Percentiles rank a stretch among this genome's conserved stretches.
phyloP scores from a whole-genome alignment of 306 rosid species.

The Glycine soja region DNA sequence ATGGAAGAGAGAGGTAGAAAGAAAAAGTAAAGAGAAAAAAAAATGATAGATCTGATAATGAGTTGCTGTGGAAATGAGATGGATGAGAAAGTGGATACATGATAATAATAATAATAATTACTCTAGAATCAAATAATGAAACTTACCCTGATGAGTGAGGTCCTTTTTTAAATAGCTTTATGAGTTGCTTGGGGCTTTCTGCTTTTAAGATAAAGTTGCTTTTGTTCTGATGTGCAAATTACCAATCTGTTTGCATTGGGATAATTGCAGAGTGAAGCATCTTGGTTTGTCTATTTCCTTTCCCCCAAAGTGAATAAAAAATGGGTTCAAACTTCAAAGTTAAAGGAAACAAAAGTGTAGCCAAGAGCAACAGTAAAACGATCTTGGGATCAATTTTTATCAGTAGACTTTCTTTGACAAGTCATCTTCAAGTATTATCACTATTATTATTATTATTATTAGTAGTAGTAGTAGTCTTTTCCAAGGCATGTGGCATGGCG shows the following conservation, averaged over 20 bases:
- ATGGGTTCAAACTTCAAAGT: neutral
- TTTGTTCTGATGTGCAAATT: constrained; percentile 4
- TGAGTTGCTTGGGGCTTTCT: constrained; percentile 35
- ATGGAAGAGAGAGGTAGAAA: no score
- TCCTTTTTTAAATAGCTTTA: constrained; percentile 10
- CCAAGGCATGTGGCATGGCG: no score
- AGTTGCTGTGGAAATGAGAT: neutral
- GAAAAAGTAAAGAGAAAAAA: no score
- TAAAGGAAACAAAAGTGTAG: neutral
- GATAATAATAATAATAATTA: no score
- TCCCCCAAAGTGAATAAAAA: neutral
- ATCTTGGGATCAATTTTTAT: neutral
- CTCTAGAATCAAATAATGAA: neutral
- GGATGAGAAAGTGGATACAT: neutral
- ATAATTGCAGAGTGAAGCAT: neutral
- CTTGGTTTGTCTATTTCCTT: constrained; percentile 7
- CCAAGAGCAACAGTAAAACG: neutral
- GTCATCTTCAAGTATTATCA: constrained; percentile 9
- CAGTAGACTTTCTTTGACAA: constrained; percentile 13
- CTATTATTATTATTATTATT: neutral
- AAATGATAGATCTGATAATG: no score
- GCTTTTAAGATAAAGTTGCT: constrained; percentile 19
- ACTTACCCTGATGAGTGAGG: neutral
- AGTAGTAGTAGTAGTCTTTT: no score
- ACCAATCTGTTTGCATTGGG: constrained; percentile 29